Evolutionary conservation across 352 stramenopile species (phyloP), one percentile per base, ranked within the genome.

Genomic region (Phytopythium boreale): DNA sequence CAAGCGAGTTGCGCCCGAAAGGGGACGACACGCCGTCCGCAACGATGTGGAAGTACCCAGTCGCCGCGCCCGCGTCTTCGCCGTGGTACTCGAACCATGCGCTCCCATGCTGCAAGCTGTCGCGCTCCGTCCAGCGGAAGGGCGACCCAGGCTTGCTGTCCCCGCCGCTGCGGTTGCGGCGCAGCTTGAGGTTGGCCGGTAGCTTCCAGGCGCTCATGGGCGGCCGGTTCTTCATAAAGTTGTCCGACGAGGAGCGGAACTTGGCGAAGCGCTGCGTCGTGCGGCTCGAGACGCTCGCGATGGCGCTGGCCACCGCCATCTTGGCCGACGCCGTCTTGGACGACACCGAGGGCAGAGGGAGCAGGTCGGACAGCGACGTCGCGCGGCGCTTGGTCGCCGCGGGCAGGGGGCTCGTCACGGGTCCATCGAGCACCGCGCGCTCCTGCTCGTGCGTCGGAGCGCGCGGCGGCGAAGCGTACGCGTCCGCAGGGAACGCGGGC

Each of bases 31-130:
- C 81, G 15, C 86, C 86, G 64, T 92, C 86, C 17, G 86, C 80
- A 4, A 94, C 80, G 66, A 94, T 82, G 69, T 94, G 86, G 63
- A 86, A 92, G 68, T 86, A 90, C 26, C 43, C 71, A 11, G 74
- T 75, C 7, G 67, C 63, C 3, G 70, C 77, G n/a, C 81, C 76
- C 5, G 79, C 84, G 69, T 94, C 86, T 80, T 94, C 86, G 39
- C 80, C 77, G 60, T 94, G 86, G 44, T 69, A 78, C 64, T 80
- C 76, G 56, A 87, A 82, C 17, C 41, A 36, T 2, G 70, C 68
- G 10, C 73, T 62, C 5, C 76, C 84, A 36, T 84, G 84, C 59
- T 82, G 75, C 59, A 89, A 61, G 34, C 61, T 36, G 41, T 74
- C 57, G 34, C 75, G 36, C 15, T 76, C 69, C n/a, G 47, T 43